Base-by-base conservation (phyloP, 1,284 basidiomycete species). In the Sporisorium exsertum region DNA sequence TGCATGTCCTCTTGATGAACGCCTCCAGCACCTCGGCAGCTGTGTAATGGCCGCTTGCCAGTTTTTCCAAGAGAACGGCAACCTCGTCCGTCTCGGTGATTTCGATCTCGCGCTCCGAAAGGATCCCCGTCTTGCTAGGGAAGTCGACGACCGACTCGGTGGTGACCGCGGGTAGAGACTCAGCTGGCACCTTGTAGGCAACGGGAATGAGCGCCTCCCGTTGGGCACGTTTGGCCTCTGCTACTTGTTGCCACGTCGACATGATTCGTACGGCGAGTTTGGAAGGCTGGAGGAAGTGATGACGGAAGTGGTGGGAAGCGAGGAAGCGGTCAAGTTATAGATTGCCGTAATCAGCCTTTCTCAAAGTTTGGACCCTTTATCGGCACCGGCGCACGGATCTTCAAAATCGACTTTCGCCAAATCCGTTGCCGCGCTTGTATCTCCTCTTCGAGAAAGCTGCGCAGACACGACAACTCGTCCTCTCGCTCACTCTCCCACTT, bases 1-100 rank as follows among this genome's bases (percentile, higher is more conserved):
- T 86, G 53, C 92, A 88, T 0, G 93, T 92, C 22, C 93, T 88
- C 87, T 94, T 94, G 83, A 90, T 90, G 84, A 92, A 94, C 0
- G 93, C 91, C 5, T 88, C 90, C 0, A 91, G 90, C 35, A 93
- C 92, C 58, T 90, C 89, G 1, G 91, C 87, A 10, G 91, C 88
- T 2, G 90, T 88, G 89, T 90, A 92, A 29, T 87, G 79, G 8
- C 88, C 88, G 2, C 75, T 83, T 16, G 88, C 87, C 6, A 92
- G 84, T 56, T 89, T 88, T 88, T 53, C 83, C 63, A 72, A 90
- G 1, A 93, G 85, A 1, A 59, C 79, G 15, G 87, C 86, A 10
- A 91, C 87, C 58, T 90, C 86, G 47, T 72, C 77, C 9, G 53
- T 66, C 54, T 70, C 71, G n/a, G 70, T 73, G 53, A 79, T 79